Evolutionary conservation across 352 stramenopile species (phyloP), one percentile per base, ranked within the genome.

Genomic region (Phytophthora melonis): DNA sequence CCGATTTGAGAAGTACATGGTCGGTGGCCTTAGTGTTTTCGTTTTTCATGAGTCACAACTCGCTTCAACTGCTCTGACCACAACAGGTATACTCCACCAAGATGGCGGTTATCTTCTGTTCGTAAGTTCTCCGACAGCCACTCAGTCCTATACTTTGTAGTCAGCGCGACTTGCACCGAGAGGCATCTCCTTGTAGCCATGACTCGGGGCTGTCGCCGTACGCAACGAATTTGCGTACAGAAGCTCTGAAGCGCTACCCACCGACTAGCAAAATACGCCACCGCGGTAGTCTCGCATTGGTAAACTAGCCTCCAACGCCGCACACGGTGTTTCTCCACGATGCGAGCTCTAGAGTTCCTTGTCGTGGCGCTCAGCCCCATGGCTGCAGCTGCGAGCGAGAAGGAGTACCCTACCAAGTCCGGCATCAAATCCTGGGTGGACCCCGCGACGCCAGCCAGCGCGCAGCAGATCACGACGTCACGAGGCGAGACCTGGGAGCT

Each of bases 401-500:
- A 62, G n/a, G 61, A 75, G 21, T 88, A 86, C 49, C 67, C 64
- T 25, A 72, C 80, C 63, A 80, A 84, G 68, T 88, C 81, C 14
- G 80, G 80, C 3, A 68, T 89, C 27, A 65, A 68, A 53, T 11
- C 62, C 3, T 91, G 82, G 81, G 78, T 91, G 10, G 82, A 89
- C 45, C 81, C 79, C 5, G 71, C 71, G 18, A 91, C 83, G 23
- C 83, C 83, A 5, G 30, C 63, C 54, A 71, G 72, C 30, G 66
- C 78, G 83, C 75, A 76, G 23, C 45, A 81, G n/a, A 50, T 85
- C 66, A 49, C 32, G 2, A 74, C 67, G 16, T 69, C 66, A 3
- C 79, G 83, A 43, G 84, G 83, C 5, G 67, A 84, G 7, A 66
- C 23, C 10, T 91, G 83, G 80, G 60, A 88, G 11, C 70, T 97